Evolutionary conservation across 148 eudicot genomes (phyloP).

Genomic region (Vaccinium corymbosum): DNA sequence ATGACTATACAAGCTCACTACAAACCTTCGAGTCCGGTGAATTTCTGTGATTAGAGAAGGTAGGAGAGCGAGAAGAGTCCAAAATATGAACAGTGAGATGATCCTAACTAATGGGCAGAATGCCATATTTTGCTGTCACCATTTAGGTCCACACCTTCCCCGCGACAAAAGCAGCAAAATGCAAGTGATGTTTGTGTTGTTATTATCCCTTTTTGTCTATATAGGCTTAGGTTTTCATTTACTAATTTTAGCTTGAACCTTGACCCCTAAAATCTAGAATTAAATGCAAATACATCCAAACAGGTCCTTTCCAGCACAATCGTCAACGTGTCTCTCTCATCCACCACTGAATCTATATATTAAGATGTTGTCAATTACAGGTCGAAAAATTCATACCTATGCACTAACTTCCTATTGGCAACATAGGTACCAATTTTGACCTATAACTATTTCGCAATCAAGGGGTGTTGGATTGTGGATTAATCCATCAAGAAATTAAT

Average conservation of each 20-base stretch:
- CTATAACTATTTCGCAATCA: too few species aligned
- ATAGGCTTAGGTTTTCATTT: background rate
- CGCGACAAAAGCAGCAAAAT: background rate
- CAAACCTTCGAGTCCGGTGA: too few species aligned
- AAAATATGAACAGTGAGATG: background rate
- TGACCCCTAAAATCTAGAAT: background rate
- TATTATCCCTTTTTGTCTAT: background rate
- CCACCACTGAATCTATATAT: background rate
- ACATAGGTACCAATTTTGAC: background rate
- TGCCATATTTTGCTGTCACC: constrained; percentile 1
- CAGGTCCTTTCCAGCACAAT: background rate
- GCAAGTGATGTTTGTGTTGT: constrained; percentile 15
- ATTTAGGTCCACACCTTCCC: background rate
- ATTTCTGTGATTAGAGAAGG: background rate
- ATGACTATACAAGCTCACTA: too few species aligned
- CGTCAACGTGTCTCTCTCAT: background rate
- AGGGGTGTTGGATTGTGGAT: too few species aligned
- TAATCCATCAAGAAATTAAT: too few species aligned
- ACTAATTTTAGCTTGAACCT: background rate
- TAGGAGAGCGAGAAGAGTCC: background rate
- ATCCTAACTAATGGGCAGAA: background rate
- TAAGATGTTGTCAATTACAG: background rate
- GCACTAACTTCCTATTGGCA: background rate
- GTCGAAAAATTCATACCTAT: background rate
- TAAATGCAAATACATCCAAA: background rate